Evolutionary conservation across 768 basidiomycete genomes (phyloP).

Genomic region (Podaxis pistillaris): DNA sequence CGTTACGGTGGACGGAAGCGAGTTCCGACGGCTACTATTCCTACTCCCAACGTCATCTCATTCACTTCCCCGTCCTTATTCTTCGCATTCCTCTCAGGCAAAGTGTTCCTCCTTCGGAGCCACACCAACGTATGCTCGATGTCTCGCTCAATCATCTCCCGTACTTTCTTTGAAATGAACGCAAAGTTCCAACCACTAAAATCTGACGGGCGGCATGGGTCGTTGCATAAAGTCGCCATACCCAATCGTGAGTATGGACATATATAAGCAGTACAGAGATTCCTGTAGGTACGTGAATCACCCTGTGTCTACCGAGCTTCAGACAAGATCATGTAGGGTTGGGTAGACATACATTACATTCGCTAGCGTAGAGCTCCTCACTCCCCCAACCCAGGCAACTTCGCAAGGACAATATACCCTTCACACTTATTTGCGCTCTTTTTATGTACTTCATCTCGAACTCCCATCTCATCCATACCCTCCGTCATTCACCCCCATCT

Average conservation of each 20-base stretch:
- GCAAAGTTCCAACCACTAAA: slow-evolving; percentile 43
- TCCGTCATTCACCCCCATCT: slow-evolving; percentile 21
- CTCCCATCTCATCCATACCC: slow-evolving; percentile 32
- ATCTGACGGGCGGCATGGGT: slow-evolving; percentile 37
- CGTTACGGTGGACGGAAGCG: neutral
- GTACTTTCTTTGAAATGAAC: slow-evolving; percentile 43
- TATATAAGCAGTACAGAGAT: slow-evolving; percentile 39
- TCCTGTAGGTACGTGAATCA: slow-evolving; percentile 33
- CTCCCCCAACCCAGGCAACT: slow-evolving; percentile 38
- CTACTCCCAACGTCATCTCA: neutral
- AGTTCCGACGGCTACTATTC: neutral
- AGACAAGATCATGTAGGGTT: neutral
- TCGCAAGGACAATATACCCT: slow-evolving; percentile 24
- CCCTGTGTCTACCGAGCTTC: slow-evolving; percentile 21
- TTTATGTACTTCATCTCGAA: slow-evolving; percentile 38
- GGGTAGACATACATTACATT: slow-evolving; percentile 23
- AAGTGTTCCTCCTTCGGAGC: slow-evolving; percentile 25
- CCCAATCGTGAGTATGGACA: slow-evolving; percentile 38
- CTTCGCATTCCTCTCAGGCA: slow-evolving; percentile 23
- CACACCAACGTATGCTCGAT: slow-evolving; percentile 32
- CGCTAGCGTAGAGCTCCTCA: slow-evolving; percentile 33
- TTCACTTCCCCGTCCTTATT: neutral
- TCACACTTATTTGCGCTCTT: slow-evolving; percentile 22
- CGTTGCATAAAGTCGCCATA: slow-evolving; percentile 38
- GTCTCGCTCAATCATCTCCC: slow-evolving; percentile 43